Conservation (phyloP, 2,329 filamentous ascomycete genomes). For the Lasiodiplodia sp. region DNA sequence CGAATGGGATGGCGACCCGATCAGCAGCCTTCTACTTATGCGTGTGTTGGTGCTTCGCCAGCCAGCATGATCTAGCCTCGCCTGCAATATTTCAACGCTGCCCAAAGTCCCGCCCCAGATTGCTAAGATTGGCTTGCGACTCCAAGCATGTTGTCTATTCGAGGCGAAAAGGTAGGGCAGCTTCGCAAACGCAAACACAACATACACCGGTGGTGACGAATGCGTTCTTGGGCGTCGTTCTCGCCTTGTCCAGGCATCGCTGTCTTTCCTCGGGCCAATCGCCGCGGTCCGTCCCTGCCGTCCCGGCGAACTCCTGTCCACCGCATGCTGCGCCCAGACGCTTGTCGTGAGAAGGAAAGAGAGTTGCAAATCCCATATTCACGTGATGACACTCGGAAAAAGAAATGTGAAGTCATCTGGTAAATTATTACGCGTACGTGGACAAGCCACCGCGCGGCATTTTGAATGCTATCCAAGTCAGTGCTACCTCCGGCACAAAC, state of each 20-base stretch:
- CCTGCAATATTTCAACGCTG: background rate
- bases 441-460: constrained; percentile 21
- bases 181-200: background rate
- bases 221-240: constrained; percentile 7
- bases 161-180: constrained; percentile 8
- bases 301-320: constrained; percentile 11
- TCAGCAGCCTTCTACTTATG: background rate
- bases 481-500: background rate
- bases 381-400: constrained; percentile 5
- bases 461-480: background rate
- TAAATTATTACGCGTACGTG: constrained; percentile 12
- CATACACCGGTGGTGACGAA: background rate
- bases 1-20: constrained; percentile 22
- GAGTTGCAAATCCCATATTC: background rate
- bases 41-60: constrained; percentile 1
- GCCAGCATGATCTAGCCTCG: constrained; percentile 9
- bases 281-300: constrained; percentile 2
- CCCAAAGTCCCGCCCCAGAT: background rate
- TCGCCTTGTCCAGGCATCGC: constrained; percentile 12
- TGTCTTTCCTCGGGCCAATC: constrained; percentile 12
- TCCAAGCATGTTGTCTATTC: background rate
- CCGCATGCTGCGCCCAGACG: background rate
- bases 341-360: background rate
- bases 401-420: background rate
- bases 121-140: constrained; percentile 9